phyloP scores from a whole-genome alignment of 352 stramenopile genomes.

The Globisporangium recalcitrans region DNA sequence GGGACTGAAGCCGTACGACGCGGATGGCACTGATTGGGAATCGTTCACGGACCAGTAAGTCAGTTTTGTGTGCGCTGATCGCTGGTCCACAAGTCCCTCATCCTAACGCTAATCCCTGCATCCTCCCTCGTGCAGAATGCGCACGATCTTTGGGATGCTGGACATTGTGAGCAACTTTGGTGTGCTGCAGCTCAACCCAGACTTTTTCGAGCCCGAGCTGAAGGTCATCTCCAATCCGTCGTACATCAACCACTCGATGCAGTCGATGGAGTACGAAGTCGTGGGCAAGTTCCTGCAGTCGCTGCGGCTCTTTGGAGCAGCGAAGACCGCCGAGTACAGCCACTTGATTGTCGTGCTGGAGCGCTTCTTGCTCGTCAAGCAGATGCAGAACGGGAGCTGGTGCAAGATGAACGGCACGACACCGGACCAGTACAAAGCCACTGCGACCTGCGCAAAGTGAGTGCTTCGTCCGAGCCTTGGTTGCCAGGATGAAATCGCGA shows the following conservation, averaged over 20 bases:
- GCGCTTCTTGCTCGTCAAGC: constrained; percentile 57
- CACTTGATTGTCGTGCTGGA: constrained; percentile 56
- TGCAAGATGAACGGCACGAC: constrained; percentile 45
- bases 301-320: constrained; percentile 66
- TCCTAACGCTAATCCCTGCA: too few species aligned
- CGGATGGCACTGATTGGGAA: constrained; percentile 57
- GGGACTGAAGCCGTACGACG: constrained; percentile 56
- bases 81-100: not conserved
- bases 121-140: constrained; percentile 31
- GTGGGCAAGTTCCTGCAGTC: constrained; percentile 73
- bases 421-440: constrained; percentile 78
- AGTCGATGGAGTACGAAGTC: constrained; percentile 60
- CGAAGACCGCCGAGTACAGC: constrained; percentile 28
- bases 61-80: not conserved
- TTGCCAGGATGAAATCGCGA: not conserved
- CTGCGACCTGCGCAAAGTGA: constrained; percentile 77
- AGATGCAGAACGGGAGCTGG: constrained; percentile 73
- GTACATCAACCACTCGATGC: constrained; percentile 76
- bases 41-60: constrained; percentile 65
- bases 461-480: constrained; percentile 13
- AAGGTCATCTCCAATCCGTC: constrained; percentile 70
- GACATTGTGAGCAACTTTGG: constrained; percentile 81
- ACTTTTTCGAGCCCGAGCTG: constrained; percentile 63
- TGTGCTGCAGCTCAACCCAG: constrained; percentile 56
- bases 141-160: constrained; percentile 73